Conservation (phyloP, 768 basidiomycete genomes). For the Plicaturopsis crispa region DNA sequence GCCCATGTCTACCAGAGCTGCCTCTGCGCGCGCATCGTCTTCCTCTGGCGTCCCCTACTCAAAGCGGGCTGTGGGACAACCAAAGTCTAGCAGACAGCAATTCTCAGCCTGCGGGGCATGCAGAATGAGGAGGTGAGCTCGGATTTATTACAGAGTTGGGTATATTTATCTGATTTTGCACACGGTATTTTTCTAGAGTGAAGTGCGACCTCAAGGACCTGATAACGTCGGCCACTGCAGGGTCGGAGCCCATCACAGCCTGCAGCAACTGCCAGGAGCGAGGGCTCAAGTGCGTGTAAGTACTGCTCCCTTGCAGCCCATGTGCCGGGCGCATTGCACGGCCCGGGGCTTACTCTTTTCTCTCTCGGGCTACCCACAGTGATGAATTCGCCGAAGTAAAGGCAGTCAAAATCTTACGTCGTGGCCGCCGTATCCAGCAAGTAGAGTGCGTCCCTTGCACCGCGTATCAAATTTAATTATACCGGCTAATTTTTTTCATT, state of each 20-base stretch:
- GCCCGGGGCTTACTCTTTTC: no score
- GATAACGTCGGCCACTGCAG: slow-evolving; percentile 40
- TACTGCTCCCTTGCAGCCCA: slow-evolving; percentile 14
- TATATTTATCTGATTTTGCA: neutral
- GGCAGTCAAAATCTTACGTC: slow-evolving; percentile 77
- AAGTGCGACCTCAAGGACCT: slow-evolving; percentile 91
- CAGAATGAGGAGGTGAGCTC: slow-evolving; percentile 69
- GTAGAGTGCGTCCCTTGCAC: slow-evolving; percentile 55
- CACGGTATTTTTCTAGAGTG: slow-evolving; percentile 42
- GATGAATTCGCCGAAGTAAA: slow-evolving; percentile 92
- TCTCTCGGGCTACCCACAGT: slow-evolving; percentile 29
- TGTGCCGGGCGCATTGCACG: no score
- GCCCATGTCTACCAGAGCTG: slow-evolving; percentile 54
- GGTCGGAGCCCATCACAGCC: slow-evolving; percentile 31
- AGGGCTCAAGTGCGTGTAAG: slow-evolving; percentile 89
- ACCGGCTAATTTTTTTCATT: slow-evolving; percentile 6
- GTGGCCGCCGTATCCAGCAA: slow-evolving; percentile 74
- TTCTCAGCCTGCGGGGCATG: slow-evolving; percentile 95
- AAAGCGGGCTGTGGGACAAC: slow-evolving; percentile 42
- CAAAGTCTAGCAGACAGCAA: slow-evolving; percentile 75
- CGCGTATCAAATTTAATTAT: neutral
- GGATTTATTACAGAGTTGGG: neutral
- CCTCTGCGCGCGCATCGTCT: slow-evolving; percentile 18
- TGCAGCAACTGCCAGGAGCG: slow-evolving; percentile 92
- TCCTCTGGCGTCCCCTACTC: slow-evolving; percentile 25